Percentiles rank a stretch among this genome's conserved stretches.
Conservation (phyloP, 495 filamentous ascomycete genomes). For the Talaromyces wortmannii region DNA sequence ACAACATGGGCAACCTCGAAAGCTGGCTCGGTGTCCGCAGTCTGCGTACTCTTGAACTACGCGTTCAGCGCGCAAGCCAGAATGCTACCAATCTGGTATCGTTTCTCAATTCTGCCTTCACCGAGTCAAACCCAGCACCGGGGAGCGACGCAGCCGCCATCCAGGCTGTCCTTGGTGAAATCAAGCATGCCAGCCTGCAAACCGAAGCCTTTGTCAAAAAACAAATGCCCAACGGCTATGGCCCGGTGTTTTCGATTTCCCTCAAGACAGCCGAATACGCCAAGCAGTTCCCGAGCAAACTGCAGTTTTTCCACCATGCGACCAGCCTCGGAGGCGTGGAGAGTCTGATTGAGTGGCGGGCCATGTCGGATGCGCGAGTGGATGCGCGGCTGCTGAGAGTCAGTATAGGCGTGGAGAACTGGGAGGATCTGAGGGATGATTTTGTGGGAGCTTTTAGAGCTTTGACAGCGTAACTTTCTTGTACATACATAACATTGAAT, state of each 20-base stretch:
- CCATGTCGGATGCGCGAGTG: constrained; percentile 72
- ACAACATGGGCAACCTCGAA: constrained; percentile 85
- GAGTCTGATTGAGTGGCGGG: constrained; percentile 65
- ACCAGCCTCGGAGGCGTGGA: constrained; percentile 92
- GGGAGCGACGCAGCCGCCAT: constrained; percentile 37
- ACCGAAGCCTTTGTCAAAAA: constrained; percentile 69
- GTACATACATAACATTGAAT: too few relatives aligned
- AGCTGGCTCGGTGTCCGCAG: constrained; percentile 86
- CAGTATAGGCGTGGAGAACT: constrained; percentile 80
- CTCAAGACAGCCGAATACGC: constrained; percentile 57
- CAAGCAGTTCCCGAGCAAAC: constrained; percentile 62
- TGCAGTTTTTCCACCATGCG: constrained; percentile 86
- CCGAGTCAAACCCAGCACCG: constrained; percentile 30
- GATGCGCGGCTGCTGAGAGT: constrained; percentile 71
- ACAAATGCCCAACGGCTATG: constrained; percentile 92
- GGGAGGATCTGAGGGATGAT: constrained; percentile 78
- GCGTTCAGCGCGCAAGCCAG: constrained; percentile 59
- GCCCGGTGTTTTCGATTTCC: constrained; percentile 76
- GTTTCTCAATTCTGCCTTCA: constrained; percentile 56
- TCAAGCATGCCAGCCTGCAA: constrained; percentile 76
- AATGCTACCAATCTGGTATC: constrained; percentile 48
- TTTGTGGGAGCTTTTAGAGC: constrained; percentile 73
- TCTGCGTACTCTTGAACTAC: constrained; percentile 76
- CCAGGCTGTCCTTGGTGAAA: constrained; percentile 43
- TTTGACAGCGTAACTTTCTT: neutral